phyloP scores from a whole-genome alignment of 2,329 filamentous ascomycete species.

The Nemania serpens region DNA sequence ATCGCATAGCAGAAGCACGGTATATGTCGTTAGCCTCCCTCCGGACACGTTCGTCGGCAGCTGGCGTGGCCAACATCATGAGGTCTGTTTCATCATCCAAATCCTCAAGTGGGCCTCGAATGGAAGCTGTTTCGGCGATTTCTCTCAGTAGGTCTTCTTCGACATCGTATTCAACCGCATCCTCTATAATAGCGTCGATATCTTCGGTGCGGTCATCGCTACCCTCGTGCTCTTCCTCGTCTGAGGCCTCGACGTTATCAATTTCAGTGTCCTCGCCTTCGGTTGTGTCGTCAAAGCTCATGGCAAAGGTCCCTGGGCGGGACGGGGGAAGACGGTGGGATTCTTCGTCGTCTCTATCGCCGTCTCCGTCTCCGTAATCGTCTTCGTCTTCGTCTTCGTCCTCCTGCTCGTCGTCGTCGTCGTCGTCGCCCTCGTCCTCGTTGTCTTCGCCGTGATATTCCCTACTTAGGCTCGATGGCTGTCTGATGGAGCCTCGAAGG shows the following conservation, averaged over 20 bases:
- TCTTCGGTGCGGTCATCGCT: slow-evolving; percentile 42
- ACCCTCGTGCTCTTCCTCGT: slow-evolving; percentile 35
- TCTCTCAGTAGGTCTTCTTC: slow-evolving; percentile 44
- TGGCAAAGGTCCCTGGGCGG: slow-evolving; percentile 32
- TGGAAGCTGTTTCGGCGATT: slow-evolving; percentile 38
- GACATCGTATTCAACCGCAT: slow-evolving; percentile 44
- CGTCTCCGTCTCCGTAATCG: slow-evolving; percentile 13
- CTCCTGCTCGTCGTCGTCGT: slow-evolving; percentile 3
- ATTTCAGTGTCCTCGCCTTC: slow-evolving; percentile 41
- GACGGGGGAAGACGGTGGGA: slow-evolving; percentile 18
- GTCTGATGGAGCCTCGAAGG: slow-evolving; percentile 47
- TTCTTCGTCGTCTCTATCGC: slow-evolving; percentile 14
- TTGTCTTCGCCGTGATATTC: slow-evolving; percentile 46
- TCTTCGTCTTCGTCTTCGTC: slow-evolving; percentile 15
- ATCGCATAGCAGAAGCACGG: slow-evolving; percentile 55
- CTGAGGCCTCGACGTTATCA: slow-evolving; percentile 8
- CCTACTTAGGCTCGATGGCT: slow-evolving; percentile 58
- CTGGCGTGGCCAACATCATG: slow-evolving; percentile 60
- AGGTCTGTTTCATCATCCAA: slow-evolving; percentile 53
- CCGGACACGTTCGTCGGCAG: slow-evolving; percentile 57
- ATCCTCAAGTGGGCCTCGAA: slow-evolving; percentile 29
- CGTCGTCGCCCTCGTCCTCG: slow-evolving; percentile 7
- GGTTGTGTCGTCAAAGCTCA: slow-evolving; percentile 28
- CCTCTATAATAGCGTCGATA: slow-evolving; percentile 46
- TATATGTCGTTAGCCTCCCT: slow-evolving; percentile 62